Evolutionary conservation across 352 stramenopile species (phyloP).

Genomic region (Blastocystis sp.): DNA sequence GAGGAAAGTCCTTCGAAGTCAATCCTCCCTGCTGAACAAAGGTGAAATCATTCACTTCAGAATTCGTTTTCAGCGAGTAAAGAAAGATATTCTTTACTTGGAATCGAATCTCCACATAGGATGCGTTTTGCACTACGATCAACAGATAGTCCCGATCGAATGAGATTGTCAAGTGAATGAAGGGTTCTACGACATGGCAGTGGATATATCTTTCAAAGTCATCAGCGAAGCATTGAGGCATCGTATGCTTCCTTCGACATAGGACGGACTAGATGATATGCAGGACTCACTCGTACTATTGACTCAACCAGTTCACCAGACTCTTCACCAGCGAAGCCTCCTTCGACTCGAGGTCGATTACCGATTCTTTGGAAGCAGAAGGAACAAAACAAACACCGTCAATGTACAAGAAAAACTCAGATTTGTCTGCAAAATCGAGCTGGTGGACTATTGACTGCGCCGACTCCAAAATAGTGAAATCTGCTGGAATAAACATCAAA

Average conservation of each 20-base stretch:
- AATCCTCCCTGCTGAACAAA: not conserved
- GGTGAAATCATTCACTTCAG: not conserved
- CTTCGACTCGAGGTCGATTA: not conserved
- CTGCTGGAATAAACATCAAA: not conserved
- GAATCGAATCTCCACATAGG: slow-evolving; percentile 22
- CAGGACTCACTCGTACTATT: not conserved
- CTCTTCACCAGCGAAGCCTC: not conserved
- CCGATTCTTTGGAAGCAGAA: not conserved
- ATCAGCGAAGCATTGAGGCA: not conserved
- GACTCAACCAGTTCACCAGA: not conserved
- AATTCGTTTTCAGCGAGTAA: not conserved
- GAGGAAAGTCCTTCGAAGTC: not conserved
- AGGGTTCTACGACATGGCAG: not conserved
- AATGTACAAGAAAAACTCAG: not conserved
- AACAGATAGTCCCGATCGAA: slow-evolving; percentile 38
- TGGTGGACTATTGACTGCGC: not conserved
- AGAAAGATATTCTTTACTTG: not conserved
- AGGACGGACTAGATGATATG: not conserved
- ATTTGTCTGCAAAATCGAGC: not conserved
- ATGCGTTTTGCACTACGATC: not conserved
- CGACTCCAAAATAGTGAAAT: not conserved
- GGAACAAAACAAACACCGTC: slow-evolving; percentile 24
- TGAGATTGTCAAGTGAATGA: not conserved
- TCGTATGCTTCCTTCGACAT: not conserved
- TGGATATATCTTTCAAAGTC: not conserved